Evolutionary conservation across 1,284 basidiomycete species (phyloP), one percentile per base, ranked within the genome.

Genomic region (Sphaerobolus stellatus): DNA sequence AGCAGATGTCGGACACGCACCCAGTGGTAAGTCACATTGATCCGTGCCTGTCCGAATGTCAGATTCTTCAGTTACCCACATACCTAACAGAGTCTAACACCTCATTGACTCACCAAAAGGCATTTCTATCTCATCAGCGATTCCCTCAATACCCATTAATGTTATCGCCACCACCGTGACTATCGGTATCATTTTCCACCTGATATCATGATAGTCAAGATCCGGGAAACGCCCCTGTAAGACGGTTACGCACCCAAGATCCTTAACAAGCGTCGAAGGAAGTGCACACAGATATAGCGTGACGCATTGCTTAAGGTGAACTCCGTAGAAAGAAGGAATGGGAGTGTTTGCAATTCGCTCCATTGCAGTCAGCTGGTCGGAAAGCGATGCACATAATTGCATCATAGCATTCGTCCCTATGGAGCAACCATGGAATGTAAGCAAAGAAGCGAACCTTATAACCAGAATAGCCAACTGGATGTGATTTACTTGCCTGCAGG

Each of bases 221-320:
- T 33, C 5, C 16, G 27, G 31, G 38, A 13, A 31, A 13, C 20
- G 13, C 27, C 5, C 8, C 36, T 27, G 36, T 29, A 41, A 29
- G 5, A 40, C 48, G 38, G 34, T 16, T 13, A 49, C 58, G 51
- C 47, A 62, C 63, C 58, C 83, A 56, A 92, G 72, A 50, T 91
- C 87, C 52, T 81, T 79, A 46, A 93, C 82, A 28, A 95, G 79
- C 5, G 89, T 90, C 62, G 94, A 84, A 2, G 93, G 93, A 18
- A 95, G 77, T 40, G 89, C 83, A 66, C 93, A 93, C 11, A 95
- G 81, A 71, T 94, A 94, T 1, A 94, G 72, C 2, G 87, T 87
- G n/a, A 94, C 88, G 59, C 88, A 91, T 82, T 96, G 94, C 70
- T 96, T 96, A 64, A 96, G 76, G 70, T 96, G 94, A 59, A 95